Conservation (phyloP, 2,329 filamentous ascomycete genomes). For the Colletotrichum euphorbiae region DNA sequence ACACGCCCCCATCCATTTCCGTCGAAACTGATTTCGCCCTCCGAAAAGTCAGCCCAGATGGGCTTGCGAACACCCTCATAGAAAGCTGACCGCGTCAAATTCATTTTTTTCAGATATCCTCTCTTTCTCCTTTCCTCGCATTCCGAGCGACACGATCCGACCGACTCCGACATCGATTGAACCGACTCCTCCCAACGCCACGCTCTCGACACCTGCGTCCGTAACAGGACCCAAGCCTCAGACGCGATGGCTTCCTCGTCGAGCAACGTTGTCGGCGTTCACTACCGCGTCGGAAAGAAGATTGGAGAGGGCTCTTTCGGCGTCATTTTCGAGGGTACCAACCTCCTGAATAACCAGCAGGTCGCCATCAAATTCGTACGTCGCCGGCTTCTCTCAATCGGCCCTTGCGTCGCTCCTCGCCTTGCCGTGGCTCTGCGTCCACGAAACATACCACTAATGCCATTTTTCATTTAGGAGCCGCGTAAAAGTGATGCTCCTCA, state of each 20-base stretch:
- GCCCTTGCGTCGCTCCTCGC: conserved; percentile 4
- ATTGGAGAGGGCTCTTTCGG: conserved; percentile 99
- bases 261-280: conserved; percentile 97
- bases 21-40: conserved; percentile 34
- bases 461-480: conserved; percentile 76
- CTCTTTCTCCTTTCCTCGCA: conserved; percentile 9
- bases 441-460: conserved; percentile 22
- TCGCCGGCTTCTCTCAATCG: conserved; percentile 45
- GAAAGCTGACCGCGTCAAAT: conserved; percentile 32
- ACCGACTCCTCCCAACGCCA: conserved; percentile 15
- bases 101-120: conserved; percentile 31
- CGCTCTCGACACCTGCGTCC: conserved; percentile 38
- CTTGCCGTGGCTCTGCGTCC: not conserved
- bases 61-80: conserved; percentile 34
- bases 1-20: conserved; percentile 31
- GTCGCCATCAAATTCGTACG: conserved; percentile 99
- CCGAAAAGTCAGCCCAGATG: conserved; percentile 36
- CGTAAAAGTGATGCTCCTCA: conserved; percentile 98
- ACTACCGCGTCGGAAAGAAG: conserved; percentile 99
- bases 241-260: conserved; percentile 83
- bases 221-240: conserved; percentile 41
- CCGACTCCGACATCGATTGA: conserved; percentile 27
- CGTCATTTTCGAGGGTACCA: conserved; percentile 98
- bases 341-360: conserved; percentile 98
- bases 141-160: conserved; percentile 14